phyloP scores from a whole-genome alignment of 2,329 filamentous ascomycete species.

The Stylonectria norvegica region DNA sequence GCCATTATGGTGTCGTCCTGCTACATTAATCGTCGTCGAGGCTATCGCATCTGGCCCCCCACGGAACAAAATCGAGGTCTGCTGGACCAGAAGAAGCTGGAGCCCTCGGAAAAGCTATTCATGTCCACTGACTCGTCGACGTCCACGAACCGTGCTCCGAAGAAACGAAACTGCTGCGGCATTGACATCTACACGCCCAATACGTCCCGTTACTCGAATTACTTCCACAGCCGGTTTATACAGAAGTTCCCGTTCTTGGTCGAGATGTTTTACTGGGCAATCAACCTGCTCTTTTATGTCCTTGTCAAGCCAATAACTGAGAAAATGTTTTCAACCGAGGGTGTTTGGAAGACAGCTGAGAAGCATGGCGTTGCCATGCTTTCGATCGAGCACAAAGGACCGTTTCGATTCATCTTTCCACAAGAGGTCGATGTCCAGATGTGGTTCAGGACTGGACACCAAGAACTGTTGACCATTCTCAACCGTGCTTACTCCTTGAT shows the following conservation, averaged over 20 bases:
- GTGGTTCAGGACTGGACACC: slow-evolving; percentile 55
- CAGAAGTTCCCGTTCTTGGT: slow-evolving; percentile 66
- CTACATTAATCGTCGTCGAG: slow-evolving; percentile 27
- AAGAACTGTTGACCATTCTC: slow-evolving; percentile 50
- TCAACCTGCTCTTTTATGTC: slow-evolving; percentile 61
- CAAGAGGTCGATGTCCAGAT: slow-evolving; percentile 51
- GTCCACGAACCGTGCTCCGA: slow-evolving; percentile 38
- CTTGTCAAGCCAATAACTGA: slow-evolving; percentile 24
- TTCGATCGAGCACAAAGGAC: slow-evolving; percentile 50
- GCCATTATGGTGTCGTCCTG: slow-evolving; percentile 28
- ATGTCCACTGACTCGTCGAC: slow-evolving; percentile 13
- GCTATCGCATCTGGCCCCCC: slow-evolving; percentile 21
- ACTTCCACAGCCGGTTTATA: slow-evolving; percentile 60
- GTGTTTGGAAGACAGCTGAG: slow-evolving; percentile 54
- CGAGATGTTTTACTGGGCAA: slow-evolving; percentile 71
- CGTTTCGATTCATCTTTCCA: slow-evolving; percentile 50
- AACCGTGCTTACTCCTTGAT: slow-evolving; percentile 59
- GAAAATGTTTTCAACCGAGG: slow-evolving; percentile 36
- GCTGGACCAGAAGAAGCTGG: slow-evolving; percentile 19
- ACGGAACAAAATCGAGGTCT: slow-evolving; percentile 21
- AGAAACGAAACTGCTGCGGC: slow-evolving; percentile 51
- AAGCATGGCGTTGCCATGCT: slow-evolving; percentile 53
- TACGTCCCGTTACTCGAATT: slow-evolving; percentile 56
- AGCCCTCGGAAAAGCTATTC: slow-evolving; percentile 22
- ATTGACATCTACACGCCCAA: slow-evolving; percentile 51